These are phyloP conservation scores for Pyricularia sp. DNA, from an alignment of 2,329 filamentous ascomycete species.

Conservation along the genomic window DNA sequence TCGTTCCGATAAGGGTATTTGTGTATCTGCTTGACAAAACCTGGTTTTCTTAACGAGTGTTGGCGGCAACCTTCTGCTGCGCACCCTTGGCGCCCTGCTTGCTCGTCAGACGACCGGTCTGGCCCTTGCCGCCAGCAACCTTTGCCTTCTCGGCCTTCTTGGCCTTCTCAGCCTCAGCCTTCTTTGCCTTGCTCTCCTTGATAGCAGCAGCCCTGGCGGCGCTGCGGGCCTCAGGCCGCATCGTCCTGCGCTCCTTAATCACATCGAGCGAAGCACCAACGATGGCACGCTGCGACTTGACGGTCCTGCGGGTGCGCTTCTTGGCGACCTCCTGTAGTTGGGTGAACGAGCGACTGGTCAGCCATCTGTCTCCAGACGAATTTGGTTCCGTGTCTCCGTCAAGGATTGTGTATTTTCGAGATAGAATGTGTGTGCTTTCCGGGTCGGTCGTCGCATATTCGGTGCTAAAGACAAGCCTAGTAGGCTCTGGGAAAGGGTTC, in stretches of 20 bases:
- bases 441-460: neutral
- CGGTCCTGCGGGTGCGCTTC: slow-evolving; percentile 95
- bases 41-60: slow-evolving; percentile 55
- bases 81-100: slow-evolving; percentile 97
- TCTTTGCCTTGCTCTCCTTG: slow-evolving; percentile 99
- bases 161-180: slow-evolving; percentile 67
- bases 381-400: neutral
- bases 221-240: slow-evolving; percentile 89
- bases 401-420: neutral
- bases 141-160: slow-evolving; percentile 99
- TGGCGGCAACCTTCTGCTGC: slow-evolving; percentile 71
- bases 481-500: slow-evolving; percentile 3
- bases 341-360: slow-evolving; percentile 19
- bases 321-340: slow-evolving; percentile 87
- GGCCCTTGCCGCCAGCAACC: slow-evolving; percentile 68
- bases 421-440: neutral
- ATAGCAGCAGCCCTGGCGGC: slow-evolving; percentile 84
- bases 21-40: slow-evolving; percentile 7
- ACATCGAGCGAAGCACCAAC: slow-evolving; percentile 98
- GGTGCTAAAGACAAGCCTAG: neutral
- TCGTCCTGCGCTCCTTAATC: slow-evolving; percentile 95
- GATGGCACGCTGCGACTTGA: slow-evolving; percentile 98
- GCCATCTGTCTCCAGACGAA: neutral
- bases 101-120: slow-evolving; percentile 66
- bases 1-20: slow-evolving; percentile 7